A percentile compares a stretch with the other conserved stretches of the same genome.
phyloP scores from a whole-genome alignment of 2,329 filamentous ascomycete genomes.

The Ophiostoma pallidulum region DNA sequence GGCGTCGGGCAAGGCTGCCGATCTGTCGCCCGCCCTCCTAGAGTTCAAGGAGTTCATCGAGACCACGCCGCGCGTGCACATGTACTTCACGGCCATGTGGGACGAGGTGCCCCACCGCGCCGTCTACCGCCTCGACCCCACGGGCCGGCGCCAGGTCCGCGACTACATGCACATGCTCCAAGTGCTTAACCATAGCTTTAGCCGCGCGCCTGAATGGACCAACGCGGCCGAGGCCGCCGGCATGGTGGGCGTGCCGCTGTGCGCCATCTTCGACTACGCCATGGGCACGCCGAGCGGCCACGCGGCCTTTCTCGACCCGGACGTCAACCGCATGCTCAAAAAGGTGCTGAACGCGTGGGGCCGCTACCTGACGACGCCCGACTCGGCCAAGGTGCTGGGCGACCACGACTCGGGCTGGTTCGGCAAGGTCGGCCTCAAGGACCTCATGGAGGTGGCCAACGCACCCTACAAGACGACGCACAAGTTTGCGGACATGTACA shows the following conservation, averaged over 20 bases:
- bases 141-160: constrained; percentile 51
- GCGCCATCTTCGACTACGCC: constrained; percentile 45
- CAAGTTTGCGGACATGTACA: constrained; percentile 50
- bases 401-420: constrained; percentile 44
- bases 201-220: constrained; percentile 42
- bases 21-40: constrained; percentile 49
- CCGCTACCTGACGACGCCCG: constrained; percentile 40
- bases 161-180: constrained; percentile 58
- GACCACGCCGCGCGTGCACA: constrained; percentile 50
- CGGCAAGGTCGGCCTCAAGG: constrained; percentile 35
- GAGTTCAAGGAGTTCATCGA: constrained; percentile 62
- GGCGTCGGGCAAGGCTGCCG: constrained; percentile 25
- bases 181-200: constrained; percentile 53
- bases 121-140: constrained; percentile 52
- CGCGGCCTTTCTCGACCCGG: constrained; percentile 45
- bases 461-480: constrained; percentile 30
- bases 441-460: constrained; percentile 45
- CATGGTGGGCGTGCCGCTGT: constrained; percentile 46
- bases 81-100: constrained; percentile 61
- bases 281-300: constrained; percentile 46
- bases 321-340: constrained; percentile 44
- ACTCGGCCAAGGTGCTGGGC: constrained; percentile 43
- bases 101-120: constrained; percentile 52
- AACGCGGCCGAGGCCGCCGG: constrained; percentile 41
- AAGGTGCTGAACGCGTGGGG: constrained; percentile 50